A percentile compares a stretch with the other conserved stretches of the same genome.
phyloP scores from a whole-genome alignment of 2,329 filamentous ascomycete genomes.

The Trichophaea hybrida region DNA sequence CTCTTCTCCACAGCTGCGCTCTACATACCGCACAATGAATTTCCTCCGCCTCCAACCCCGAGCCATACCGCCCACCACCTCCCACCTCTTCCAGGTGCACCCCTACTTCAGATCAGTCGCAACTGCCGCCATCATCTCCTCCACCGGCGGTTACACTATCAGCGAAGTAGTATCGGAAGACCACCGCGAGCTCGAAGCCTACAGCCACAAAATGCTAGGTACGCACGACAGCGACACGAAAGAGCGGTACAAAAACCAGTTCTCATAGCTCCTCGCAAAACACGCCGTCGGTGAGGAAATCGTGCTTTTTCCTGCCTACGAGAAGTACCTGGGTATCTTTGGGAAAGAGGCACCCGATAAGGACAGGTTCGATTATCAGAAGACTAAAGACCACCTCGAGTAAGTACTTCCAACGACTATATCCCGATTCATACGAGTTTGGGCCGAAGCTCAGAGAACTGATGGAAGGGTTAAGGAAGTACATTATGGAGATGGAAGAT shows the following conservation, averaged over 20 bases:
- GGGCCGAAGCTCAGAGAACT: not conserved
- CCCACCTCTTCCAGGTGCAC: not conserved
- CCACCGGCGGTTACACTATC: not conserved
- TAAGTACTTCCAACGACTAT: constrained; percentile 3
- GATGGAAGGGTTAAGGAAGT: not conserved
- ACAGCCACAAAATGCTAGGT: not conserved
- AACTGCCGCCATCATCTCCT: not conserved
- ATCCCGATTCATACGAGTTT: not conserved
- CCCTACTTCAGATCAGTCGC: not conserved
- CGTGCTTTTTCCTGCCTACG: not conserved
- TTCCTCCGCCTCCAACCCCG: not conserved
- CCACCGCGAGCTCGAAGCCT: not conserved
- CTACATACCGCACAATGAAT: not conserved
- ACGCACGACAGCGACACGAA: constrained; percentile 29
- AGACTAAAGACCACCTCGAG: not conserved
- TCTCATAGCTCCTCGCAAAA: not conserved
- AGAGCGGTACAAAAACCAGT: constrained; percentile 23
- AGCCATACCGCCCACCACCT: not conserved
- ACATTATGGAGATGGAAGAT: not conserved
- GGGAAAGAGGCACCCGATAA: not conserved
- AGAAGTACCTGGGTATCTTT: not conserved
- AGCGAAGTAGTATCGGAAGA: not conserved
- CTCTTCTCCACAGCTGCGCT: no score
- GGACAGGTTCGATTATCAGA: not conserved
- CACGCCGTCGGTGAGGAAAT: not conserved